These are phyloP conservation scores for Xylariales sp. DNA, from an alignment of 2,329 filamentous ascomycete genomes.

Conservation along the genomic window DNA sequence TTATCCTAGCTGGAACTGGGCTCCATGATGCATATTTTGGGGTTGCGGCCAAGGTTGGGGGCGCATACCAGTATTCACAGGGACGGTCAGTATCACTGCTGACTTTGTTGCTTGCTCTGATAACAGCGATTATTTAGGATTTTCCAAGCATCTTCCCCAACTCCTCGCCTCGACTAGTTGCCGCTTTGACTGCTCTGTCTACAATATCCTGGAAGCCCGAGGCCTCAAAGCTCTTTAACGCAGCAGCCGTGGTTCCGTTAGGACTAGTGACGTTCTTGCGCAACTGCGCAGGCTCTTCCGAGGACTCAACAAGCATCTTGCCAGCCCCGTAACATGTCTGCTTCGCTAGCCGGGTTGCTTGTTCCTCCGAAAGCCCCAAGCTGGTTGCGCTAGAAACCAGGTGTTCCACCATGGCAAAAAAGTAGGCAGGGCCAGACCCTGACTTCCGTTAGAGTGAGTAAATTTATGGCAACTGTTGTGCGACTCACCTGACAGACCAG, in stretches of 20 bases:
- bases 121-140: no score
- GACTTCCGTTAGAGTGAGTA: not conserved
- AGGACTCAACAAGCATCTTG: constrained; percentile 44
- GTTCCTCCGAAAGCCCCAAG: constrained; percentile 41
- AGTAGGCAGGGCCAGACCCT: constrained; percentile 49
- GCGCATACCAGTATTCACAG: no score
- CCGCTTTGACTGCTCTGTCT: constrained; percentile 41
- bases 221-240: constrained; percentile 42
- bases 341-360: constrained; percentile 44
- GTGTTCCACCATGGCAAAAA: constrained; percentile 50
- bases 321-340: constrained; percentile 49
- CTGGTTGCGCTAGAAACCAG: constrained; percentile 38
- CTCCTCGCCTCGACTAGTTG: constrained; percentile 37
- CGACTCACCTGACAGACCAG: constrained; percentile 41
- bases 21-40: no score
- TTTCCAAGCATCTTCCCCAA: constrained; percentile 32
- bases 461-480: not conserved
- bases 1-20: no score
- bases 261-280: constrained; percentile 49
- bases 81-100: no score
- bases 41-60: no score
- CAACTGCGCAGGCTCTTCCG: constrained; percentile 40
- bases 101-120: no score
- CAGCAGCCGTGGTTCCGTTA: constrained; percentile 46
- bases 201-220: constrained; percentile 39